Evolutionary conservation across 805 yeast genomes (phyloP), one percentile per base, ranked within the genome.

Genomic region (Wickerhamiella sergipiensis): DNA sequence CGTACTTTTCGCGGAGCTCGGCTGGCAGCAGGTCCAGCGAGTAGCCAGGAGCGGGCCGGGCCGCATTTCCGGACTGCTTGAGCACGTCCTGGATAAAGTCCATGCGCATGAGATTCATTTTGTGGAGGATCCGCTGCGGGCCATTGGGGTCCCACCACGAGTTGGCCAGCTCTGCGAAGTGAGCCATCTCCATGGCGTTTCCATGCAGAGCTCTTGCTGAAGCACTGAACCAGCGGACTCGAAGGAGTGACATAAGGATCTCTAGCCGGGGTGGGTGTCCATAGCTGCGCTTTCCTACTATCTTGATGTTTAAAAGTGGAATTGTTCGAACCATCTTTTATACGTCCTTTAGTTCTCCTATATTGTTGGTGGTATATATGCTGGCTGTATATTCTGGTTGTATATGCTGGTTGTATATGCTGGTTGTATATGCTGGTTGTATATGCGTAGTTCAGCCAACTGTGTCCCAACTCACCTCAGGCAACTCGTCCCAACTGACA

Each of bases 101-200:
- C 83, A 90, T 76, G 55, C 98, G 71, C 49, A 86, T 71, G 47
- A 86, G 71, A 64, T 92, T 92, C 98, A 92, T 90, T 67, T 88
- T 85, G 67, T 92, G 97, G 43, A 92, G 74, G 50, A 92, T 85
- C 40, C 98, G 71, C 64, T 92, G 97, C 1, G 97, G 83, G 0
- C 98, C 98, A 56, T 80, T 68, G 13, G 85, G 80, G 59, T 92
- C 95, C 98, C 99, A 92, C 99, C 99, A 92, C n/a, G 86, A 67
- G n/a, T 83, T 72, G 1, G 99, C 98, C 45, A 92, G 71, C 33
- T 81, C 78, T 58, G 85, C 80, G 67, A 92, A 92, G 66, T 92
- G 97, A 9, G 75, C 67, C 64, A 81, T 72, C 63, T 90, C 97
- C 6, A 80, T 78, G 7, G 57, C 63, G 56, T 45, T 52, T 12